Conservation (phyloP, 2,329 filamentous ascomycete species). For the Ophiocordyceps polyrhachis-furcata region DNA sequence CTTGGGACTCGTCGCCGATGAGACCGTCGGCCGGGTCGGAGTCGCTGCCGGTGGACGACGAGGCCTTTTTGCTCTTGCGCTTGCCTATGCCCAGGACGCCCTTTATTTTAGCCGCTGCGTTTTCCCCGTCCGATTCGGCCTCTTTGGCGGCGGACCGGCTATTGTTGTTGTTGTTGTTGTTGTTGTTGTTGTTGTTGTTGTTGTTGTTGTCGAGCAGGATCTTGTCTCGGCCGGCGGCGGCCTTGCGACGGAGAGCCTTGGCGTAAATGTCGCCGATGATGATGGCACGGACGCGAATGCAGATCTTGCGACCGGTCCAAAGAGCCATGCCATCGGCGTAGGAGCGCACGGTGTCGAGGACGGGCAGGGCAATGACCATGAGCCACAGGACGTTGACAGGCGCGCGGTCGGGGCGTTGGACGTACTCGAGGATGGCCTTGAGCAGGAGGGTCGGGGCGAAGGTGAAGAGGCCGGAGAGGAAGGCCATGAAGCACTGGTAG, state of each 20-base stretch:
- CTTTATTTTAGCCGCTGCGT: constrained; percentile 31
- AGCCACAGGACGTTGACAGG: constrained; percentile 87
- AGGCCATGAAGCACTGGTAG: constrained; percentile 63
- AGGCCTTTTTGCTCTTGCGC: constrained; percentile 25
- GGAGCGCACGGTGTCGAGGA: constrained; percentile 66
- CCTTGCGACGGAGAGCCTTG: constrained; percentile 83
- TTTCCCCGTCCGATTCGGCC: constrained; percentile 15
- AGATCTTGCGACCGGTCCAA: constrained; percentile 88
- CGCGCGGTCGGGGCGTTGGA: constrained; percentile 61
- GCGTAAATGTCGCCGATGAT: constrained; percentile 96
- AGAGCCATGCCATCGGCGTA: constrained; percentile 71
- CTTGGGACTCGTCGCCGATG: constrained; percentile 18
- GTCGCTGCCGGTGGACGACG: constrained; percentile 8
- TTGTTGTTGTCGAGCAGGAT: constrained; percentile 39
- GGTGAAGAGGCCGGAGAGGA: constrained; percentile 62
- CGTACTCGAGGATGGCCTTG: constrained; percentile 80
- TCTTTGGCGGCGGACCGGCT: constrained; percentile 17
- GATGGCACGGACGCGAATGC: constrained; percentile 80
- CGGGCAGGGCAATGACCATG: constrained; percentile 76
- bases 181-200: constrained; percentile 18
- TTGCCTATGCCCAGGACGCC: constrained; percentile 42
- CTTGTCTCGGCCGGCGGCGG: constrained; percentile 58
- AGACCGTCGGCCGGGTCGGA: constrained; percentile 15
- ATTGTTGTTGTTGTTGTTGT: constrained; percentile 16
- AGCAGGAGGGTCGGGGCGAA: constrained; percentile 85